Evolutionary conservation across 352 stramenopile genomes (phyloP), one percentile per base, ranked within the genome.

Genomic region (Elongisporangium anandrum): DNA sequence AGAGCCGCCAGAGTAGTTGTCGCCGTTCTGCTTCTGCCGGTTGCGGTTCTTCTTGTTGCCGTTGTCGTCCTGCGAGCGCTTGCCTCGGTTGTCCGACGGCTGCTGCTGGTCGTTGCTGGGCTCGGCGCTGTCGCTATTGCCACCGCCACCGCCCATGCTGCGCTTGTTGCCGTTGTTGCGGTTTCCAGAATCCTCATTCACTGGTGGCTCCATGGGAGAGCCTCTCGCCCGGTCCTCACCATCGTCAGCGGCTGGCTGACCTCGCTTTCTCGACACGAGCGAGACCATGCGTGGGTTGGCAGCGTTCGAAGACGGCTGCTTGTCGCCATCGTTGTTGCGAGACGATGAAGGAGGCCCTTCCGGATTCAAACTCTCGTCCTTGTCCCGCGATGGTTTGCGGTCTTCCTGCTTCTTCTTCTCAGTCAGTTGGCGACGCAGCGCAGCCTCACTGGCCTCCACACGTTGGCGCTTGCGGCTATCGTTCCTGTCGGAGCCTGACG

Each of bases 391-490:
- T 16, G 50, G 53, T 13, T 54, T 49, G 15, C 45, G 52, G 23
- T 74, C 51, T 2, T 80, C 77, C 51, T 85, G 65, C 8, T 55
- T 70, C 59, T 88, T 90, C 59, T 90, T 85, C 49, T 89, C 85
- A 2, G 78, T 89, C 23, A 94, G 68, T 22, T 89, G 79, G 41
- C 82, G 82, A 45, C 82, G 82, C 50, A 92, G 60, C 26, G 72
- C 72, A 34, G 82, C 81, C 57, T 94, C 85, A 2, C 75, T 79
- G n/a, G 64, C 54, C 22, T 95, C 85, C 26, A 75, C 54, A 21
- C 84, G 78, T 47, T 73, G 78, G 47, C 78, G 65, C 63, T 91
- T 93, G 23, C 64, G 68, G 8, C 55, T 66, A 26, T 87, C 77
- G 23, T 17, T 53, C 15, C 57, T 66, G 45, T 26, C 45, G 0